These are phyloP conservation scores for Lagenidium giganteum DNA, from an alignment of 352 stramenopile species.

Conservation along the genomic window DNA sequence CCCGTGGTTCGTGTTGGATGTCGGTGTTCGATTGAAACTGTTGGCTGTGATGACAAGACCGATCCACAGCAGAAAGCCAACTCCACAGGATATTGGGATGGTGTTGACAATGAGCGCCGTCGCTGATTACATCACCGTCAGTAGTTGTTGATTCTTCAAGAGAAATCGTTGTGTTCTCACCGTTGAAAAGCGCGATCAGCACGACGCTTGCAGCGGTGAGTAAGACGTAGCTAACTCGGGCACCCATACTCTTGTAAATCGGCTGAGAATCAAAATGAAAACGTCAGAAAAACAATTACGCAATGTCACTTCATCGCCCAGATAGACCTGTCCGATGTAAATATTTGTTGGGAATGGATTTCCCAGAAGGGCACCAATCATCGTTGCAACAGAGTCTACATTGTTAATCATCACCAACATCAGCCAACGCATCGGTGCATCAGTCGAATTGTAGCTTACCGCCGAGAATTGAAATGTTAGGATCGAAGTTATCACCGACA, in stretches of 20 bases:
- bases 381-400: conserved; percentile 27
- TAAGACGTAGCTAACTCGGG: conserved; percentile 28
- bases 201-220: conserved; percentile 20
- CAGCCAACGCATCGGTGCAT: not conserved
- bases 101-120: conserved; percentile 26
- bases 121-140: no score
- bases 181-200: conserved; percentile 27
- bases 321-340: conserved; percentile 34
- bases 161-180: no score
- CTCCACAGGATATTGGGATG: conserved; percentile 30
- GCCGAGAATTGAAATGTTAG: conserved; percentile 22
- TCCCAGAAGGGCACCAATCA: conserved; percentile 29
- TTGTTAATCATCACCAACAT: conserved; percentile 3
- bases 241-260: conserved; percentile 46
- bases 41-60: conserved; percentile 35
- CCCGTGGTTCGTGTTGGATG: conserved; percentile 35
- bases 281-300: not conserved
- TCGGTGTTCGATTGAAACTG: conserved; percentile 30
- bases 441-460: conserved; percentile 4
- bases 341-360: conserved; percentile 37
- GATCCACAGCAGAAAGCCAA: conserved; percentile 46
- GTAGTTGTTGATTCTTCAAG: no score
- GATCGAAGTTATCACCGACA: conserved; percentile 37
- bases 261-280: conserved; percentile 4
- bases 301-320: not conserved